Evolutionary conservation across 2,329 filamentous ascomycete species (phyloP), one percentile per base, ranked within the genome.

Genomic region (Fusarium duplospermum): DNA sequence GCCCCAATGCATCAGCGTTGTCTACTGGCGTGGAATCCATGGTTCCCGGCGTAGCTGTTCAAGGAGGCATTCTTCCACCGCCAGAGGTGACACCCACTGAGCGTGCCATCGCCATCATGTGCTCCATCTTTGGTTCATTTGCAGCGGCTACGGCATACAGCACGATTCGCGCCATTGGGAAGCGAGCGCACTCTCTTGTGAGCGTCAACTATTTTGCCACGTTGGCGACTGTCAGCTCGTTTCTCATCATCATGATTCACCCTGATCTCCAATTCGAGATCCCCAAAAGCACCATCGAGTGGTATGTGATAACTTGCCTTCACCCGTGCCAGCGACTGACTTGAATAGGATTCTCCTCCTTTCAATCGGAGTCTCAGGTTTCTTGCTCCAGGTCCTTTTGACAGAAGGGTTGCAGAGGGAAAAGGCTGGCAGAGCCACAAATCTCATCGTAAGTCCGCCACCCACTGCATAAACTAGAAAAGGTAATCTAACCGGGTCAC

Each of bases 121-220:
- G 92, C 4, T 91, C 92, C 0, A 85, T 95, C 61, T 69, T 94
- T 0, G 94, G 94, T 0, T 91, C 95, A 0, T 80, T 94, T 2
- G 92, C 91, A 4, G 89, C 92, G 1, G 90, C 93, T 0, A 87
- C 87, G 1, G 93, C 93, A 2, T 94, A 92, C 77, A 93, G 90
- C 0, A 91, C 90, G 0, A 94, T 96, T 68, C 87, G 93, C 10
- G 89, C 93, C 78, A 94, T 96, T 68, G 93, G 94, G 2, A 89
- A 90, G 74, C 87, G 93, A 22, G 92, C 92, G 0, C 93, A 96
- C 79, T 91, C 94, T 0, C 88, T 96, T 18, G 89, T 96, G 47
- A 91, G 88, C 33, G 93, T 96, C 9, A 95, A 93, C 72, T 96
- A 95, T 81, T 95, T 96, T 79, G 91, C 92, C 1, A 83, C 84